Evolutionary conservation across 169 alveolate genomes (phyloP), one percentile per base, ranked within the genome.

Genomic region (Cryptosporidium meleagridis): DNA sequence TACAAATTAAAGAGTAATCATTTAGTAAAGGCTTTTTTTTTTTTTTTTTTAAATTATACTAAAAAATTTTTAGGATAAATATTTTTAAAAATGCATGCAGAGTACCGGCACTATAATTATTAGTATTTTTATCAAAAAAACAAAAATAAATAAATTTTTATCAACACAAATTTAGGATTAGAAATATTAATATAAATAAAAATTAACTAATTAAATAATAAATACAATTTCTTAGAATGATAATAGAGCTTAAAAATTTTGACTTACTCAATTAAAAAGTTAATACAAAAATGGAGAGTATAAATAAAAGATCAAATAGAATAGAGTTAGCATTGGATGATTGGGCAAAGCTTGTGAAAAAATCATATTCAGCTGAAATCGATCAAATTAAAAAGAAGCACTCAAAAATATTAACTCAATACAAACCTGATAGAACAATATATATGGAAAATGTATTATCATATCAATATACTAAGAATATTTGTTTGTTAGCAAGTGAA

Each of bases 321-420:
- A 26, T 65, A 33, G 71, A 65, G 45, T 16, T 26, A 65, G 71
- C 71, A n/a, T 26, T 65, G 71, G 71, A 53, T 51, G 52, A 73
- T 16, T 73, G 86, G 86, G 35, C 86, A 29, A 61, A 55, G 21
- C 51, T 73, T 3, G 86, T 73, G 7, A 73, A 55, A 29, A 73
- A 58, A 35, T 52, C 69, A 39, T 73, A 39, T 55, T 52, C 51
- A 29, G 10, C 31, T 2, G 71, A 73, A 23, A 48, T 35, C 16
- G 86, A 73, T 9, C 52, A 65, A 23, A 26, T 23, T 4, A 73
- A 73, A 35, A 73, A 73, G 10, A 73, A 23, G 7, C 80, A 69
- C 18, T 0, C 41, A 31, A 73, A 73, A 39, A 35, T 16, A 0
- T 14, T 12, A 29, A 73, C 61, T 62, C 48, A 35, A 21, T 39